phyloP scores from a whole-genome alignment of 2,329 filamentous ascomycete genomes.

The Ceratocystis papillata region DNA sequence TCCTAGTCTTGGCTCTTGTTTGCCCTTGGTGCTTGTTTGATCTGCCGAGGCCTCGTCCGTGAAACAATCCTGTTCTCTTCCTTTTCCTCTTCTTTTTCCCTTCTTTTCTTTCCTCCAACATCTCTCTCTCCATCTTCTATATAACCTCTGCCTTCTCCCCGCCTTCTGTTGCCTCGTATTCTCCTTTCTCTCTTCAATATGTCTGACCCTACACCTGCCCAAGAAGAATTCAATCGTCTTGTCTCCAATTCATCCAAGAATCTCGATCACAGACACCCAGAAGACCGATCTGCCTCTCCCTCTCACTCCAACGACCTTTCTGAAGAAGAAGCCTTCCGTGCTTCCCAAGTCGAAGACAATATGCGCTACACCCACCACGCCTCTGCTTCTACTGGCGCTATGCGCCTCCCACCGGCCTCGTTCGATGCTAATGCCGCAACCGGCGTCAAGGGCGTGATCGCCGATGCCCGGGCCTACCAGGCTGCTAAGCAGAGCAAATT shows the following conservation, averaged over 20 bases:
- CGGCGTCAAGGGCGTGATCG: conserved; percentile 78
- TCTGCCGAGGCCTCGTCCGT: conserved; percentile 11
- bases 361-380: conserved; percentile 51
- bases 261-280: conserved; percentile 40
- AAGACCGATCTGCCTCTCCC: conserved; percentile 43
- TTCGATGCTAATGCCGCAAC: conserved; percentile 62
- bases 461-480: conserved; percentile 69
- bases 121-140: conserved; percentile 12
- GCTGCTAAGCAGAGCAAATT: conserved; percentile 49
- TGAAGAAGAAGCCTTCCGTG: conserved; percentile 46
- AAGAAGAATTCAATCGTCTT: conserved; percentile 56
- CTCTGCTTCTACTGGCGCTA: conserved; percentile 37
- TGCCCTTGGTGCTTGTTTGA: conserved; percentile 16
- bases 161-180: background rate
- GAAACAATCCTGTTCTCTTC: conserved; percentile 12
- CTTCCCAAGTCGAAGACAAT: conserved; percentile 48
- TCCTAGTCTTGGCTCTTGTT: conserved; percentile 11
- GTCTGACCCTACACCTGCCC: conserved; percentile 47
- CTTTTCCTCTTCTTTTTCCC: background rate
- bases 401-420: conserved; percentile 51
- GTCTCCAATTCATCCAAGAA: conserved; percentile 43
- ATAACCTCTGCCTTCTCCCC: conserved; percentile 10
- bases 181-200: conserved; percentile 35
- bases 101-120: background rate
- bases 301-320: conserved; percentile 40